These are phyloP conservation scores for Fusarium sp. DNA, from an alignment of 2,329 filamentous ascomycete genomes.

Conservation along the genomic window DNA sequence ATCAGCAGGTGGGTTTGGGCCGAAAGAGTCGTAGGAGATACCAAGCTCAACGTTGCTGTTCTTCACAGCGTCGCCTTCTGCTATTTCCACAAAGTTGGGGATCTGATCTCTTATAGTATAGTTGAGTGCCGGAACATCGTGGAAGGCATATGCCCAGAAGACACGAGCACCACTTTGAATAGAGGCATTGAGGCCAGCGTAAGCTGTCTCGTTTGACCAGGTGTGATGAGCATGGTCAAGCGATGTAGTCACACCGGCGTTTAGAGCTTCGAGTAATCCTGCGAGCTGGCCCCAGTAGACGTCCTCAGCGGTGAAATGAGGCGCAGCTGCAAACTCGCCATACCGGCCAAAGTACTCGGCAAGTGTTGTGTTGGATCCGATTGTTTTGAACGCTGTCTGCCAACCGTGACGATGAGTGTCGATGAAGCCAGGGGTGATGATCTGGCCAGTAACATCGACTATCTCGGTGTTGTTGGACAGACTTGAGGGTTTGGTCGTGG, in stretches of 20 bases:
- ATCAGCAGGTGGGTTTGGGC: conserved; percentile 45
- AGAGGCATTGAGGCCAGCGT: conserved; percentile 60
- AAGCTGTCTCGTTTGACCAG: conserved; percentile 57
- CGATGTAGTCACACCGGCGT: conserved; percentile 65
- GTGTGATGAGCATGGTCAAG: conserved; percentile 67
- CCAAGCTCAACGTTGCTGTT: conserved; percentile 54
- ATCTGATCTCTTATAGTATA: conserved; percentile 55
- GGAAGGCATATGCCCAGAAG: conserved; percentile 61
- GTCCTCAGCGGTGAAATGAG: conserved; percentile 57
- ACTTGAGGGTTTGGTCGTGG: neutral
- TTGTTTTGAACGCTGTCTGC: conserved; percentile 67
- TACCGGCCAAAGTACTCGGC: conserved; percentile 61
- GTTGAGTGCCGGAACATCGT: conserved; percentile 48
- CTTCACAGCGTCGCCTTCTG: conserved; percentile 43
- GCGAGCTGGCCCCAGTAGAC: conserved; percentile 61
- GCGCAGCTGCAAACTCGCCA: conserved; percentile 50
- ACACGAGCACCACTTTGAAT: conserved; percentile 63
- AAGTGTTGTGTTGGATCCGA: conserved; percentile 64
- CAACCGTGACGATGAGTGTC: conserved; percentile 69
- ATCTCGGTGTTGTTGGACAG: conserved; percentile 51
- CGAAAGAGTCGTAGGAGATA: conserved; percentile 58
- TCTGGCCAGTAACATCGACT: conserved; percentile 64
- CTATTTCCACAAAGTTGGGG: conserved; percentile 55
- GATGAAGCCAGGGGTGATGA: conserved; percentile 67
- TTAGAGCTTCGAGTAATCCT: conserved; percentile 63